Conservation (phyloP, 2,329 filamentous ascomycete species). For the Cercospora zeina region DNA sequence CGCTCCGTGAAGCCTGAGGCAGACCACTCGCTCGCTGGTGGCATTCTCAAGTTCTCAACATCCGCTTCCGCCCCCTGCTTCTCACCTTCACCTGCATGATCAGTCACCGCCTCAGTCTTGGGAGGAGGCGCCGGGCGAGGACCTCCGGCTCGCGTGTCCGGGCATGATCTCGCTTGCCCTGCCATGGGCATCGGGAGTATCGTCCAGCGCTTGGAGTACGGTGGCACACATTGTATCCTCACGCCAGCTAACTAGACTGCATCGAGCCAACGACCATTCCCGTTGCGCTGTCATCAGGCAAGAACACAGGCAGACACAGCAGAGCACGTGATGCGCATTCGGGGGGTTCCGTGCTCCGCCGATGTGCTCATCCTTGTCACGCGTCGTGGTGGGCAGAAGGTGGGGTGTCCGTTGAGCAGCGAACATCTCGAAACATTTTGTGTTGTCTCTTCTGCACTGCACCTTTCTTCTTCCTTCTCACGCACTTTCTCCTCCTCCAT, state of each 20-base stretch:
- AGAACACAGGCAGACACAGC: background rate
- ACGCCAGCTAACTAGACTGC: conserved; percentile 6
- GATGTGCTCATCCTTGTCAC: conserved; percentile 11
- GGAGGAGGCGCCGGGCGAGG: background rate
- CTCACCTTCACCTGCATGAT: conserved; percentile 3
- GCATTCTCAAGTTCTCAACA: background rate
- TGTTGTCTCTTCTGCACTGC: background rate
- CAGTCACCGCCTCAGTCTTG: conserved; percentile 1
- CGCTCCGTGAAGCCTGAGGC: background rate
- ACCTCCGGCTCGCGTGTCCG: background rate
- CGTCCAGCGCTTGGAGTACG: background rate
- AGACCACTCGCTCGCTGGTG: background rate
- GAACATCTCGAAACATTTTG: conserved; percentile 12
- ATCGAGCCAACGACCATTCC: conserved; percentile 12
- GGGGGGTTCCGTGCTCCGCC: conserved; percentile 3
- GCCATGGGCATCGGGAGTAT: background rate
- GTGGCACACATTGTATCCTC: background rate
- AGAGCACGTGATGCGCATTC: conserved; percentile 13
- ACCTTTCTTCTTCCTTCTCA: conserved; percentile 9
- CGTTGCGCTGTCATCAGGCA: background rate
- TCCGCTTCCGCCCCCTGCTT: background rate
- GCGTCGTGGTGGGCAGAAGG: background rate
- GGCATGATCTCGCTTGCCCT: background rate
- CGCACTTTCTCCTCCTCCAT: background rate
- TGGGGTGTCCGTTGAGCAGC: conserved; percentile 8